phyloP scores from a whole-genome alignment of 441 rosid species.

The Croton setiger region DNA sequence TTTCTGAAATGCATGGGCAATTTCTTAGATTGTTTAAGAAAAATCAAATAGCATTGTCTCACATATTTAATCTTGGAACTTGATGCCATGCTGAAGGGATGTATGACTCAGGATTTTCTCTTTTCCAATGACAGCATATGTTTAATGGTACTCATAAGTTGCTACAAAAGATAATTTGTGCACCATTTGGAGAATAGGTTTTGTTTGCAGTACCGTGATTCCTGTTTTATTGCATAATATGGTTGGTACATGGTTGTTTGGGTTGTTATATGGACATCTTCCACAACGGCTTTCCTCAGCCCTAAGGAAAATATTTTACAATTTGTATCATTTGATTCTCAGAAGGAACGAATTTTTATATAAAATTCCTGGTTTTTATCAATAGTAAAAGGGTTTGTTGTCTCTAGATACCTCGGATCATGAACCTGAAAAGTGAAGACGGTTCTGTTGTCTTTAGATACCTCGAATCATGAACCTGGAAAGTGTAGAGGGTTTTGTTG shows the following conservation, averaged over 20 bases:
- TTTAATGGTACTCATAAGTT: background rate
- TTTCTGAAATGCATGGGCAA: background rate
- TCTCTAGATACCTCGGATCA: background rate
- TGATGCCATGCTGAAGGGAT: background rate
- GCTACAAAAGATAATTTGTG: background rate
- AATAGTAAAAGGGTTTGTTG: background rate
- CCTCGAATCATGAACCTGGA: background rate
- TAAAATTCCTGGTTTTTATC: no score
- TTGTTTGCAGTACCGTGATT: background rate
- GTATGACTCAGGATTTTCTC: background rate
- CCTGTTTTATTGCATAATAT: background rate
- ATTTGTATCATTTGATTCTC: background rate
- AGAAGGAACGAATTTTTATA: background rate
- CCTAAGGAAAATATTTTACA: background rate
- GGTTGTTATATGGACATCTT: background rate
- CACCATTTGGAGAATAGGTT: background rate
- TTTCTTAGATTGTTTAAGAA: background rate
- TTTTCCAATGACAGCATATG: background rate
- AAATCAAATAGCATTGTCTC: background rate
- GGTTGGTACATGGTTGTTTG: background rate
- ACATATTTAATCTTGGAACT: background rate
- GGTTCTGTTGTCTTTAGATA: background rate
- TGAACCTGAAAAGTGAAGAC: no score
- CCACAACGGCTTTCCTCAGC: background rate
- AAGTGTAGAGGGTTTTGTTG: no score